Conservation (phyloP, 345 rosid species). For the Conringia planisiliqua region DNA sequence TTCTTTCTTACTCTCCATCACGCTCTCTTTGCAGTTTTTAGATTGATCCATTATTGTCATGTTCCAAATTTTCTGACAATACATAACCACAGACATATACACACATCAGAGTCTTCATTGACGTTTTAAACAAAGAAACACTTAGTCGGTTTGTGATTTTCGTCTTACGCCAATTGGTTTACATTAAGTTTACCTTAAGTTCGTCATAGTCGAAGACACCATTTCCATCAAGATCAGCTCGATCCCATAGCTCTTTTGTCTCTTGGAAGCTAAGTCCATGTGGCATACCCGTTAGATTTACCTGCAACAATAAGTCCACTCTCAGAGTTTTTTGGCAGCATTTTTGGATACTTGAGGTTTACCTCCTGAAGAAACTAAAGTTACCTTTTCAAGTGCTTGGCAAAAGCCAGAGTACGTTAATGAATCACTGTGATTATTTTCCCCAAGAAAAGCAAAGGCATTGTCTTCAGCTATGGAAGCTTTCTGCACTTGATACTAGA, state of each 20-base stretch:
- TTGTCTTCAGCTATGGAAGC: constrained; percentile 53
- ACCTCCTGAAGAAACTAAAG: neutral
- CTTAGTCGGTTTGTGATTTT: neutral
- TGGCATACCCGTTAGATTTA: constrained; percentile 55
- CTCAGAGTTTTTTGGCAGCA: neutral
- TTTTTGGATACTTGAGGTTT: neutral
- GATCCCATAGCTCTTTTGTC: constrained; percentile 57
- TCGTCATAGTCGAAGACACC: constrained; percentile 61
- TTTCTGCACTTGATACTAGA: constrained; percentile 58
- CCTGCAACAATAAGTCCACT: constrained; percentile 33
- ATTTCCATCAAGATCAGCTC: constrained; percentile 57
- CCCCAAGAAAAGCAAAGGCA: constrained; percentile 61
- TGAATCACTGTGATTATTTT: constrained; percentile 41
- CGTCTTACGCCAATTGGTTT: neutral
- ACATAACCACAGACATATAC: neutral
- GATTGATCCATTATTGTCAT: constrained; percentile 27
- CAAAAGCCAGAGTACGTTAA: constrained; percentile 59
- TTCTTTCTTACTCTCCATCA: constrained; percentile 23
- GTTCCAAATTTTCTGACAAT: constrained; percentile 43
- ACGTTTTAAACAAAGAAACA: neutral
- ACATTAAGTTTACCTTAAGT: constrained; percentile 43
- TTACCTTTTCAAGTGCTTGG: constrained; percentile 67
- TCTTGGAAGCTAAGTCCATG: constrained; percentile 61
- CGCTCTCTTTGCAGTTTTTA: constrained; percentile 26
- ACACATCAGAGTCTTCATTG: neutral